A percentile compares a stretch with the other conserved stretches of the same genome.
Conservation (phyloP, 768 basidiomycete species). For the Crucibulum laeve region DNA sequence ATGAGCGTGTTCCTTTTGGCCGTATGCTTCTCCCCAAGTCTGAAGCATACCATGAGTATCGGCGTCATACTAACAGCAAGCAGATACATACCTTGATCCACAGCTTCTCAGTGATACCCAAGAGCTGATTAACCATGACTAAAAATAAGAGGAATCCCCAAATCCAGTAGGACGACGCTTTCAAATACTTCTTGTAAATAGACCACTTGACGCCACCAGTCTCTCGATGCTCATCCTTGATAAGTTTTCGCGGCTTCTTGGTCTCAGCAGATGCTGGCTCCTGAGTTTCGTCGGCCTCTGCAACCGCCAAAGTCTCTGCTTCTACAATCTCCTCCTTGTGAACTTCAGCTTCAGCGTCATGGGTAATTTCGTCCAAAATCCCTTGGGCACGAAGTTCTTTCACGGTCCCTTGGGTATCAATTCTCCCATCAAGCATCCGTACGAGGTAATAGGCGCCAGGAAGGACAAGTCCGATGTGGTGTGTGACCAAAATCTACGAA, state of each 20-base stretch:
- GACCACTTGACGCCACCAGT: constrained; percentile 80
- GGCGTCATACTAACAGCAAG: not conserved
- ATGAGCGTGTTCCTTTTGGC: no score
- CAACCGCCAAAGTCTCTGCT: constrained; percentile 15
- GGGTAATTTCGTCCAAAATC: constrained; percentile 51
- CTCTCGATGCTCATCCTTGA: constrained; percentile 81
- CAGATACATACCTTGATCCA: constrained; percentile 63
- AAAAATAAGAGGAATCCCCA: constrained; percentile 51
- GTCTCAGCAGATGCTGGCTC: constrained; percentile 20
- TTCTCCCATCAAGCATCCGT: constrained; percentile 77
- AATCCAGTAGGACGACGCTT: constrained; percentile 75
- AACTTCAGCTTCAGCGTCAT: constrained; percentile 44
- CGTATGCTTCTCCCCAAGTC: constrained; percentile 72
- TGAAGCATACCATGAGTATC: constrained; percentile 13
- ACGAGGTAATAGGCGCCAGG: constrained; percentile 71
- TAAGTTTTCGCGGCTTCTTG: constrained; percentile 67
- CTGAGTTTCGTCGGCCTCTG: constrained; percentile 6
- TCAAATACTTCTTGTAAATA: constrained; percentile 62
- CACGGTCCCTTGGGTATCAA: constrained; percentile 70
- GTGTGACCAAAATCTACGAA: constrained; percentile 64
- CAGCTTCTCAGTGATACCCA: constrained; percentile 56
- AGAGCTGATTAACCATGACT: constrained; percentile 43
- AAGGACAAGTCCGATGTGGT: constrained; percentile 80
- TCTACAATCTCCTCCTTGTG: constrained; percentile 33
- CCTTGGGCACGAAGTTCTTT: constrained; percentile 59